Percentiles rank a stretch among this genome's conserved stretches.
phyloP scores from a whole-genome alignment of 1,139 yeast genomes.

The Lodderomyces parapsilosis region DNA sequence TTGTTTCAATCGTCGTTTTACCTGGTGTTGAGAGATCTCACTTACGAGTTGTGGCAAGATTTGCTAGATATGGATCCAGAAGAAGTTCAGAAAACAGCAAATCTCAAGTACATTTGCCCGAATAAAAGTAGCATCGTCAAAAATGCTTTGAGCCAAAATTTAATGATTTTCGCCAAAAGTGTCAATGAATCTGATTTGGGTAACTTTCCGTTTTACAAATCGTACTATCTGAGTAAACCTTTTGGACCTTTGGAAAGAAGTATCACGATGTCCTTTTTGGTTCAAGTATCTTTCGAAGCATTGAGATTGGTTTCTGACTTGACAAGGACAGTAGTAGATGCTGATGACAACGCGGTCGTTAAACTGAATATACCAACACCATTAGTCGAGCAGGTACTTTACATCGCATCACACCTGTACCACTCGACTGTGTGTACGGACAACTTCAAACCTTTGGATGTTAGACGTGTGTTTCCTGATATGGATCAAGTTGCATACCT shows the following conservation, averaged over 20 bases:
- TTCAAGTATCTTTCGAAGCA: slow-evolving; percentile 40
- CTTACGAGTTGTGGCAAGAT: slow-evolving; percentile 21
- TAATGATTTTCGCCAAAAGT: slow-evolving; percentile 41
- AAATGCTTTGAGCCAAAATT: slow-evolving; percentile 39
- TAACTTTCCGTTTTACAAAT: slow-evolving; percentile 23
- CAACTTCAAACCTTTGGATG: slow-evolving; percentile 40
- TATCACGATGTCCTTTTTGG: slow-evolving; percentile 31
- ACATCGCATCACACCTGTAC: slow-evolving; percentile 33
- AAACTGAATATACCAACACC: slow-evolving; percentile 23
- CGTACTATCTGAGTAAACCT: slow-evolving; percentile 27
- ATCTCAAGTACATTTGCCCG: slow-evolving; percentile 37
- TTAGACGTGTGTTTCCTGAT: slow-evolving; percentile 52
- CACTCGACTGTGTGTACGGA: slow-evolving; percentile 27
- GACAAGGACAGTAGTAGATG: slow-evolving; percentile 22
- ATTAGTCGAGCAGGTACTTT: slow-evolving; percentile 37
- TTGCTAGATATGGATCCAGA: slow-evolving; percentile 20
- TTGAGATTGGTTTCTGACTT: slow-evolving; percentile 33
- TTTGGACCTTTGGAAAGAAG: slow-evolving; percentile 19
- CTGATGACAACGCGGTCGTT: slow-evolving; percentile 4
- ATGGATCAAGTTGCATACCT: slow-evolving; percentile 50
- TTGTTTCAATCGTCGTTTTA: slow-evolving; percentile 51
- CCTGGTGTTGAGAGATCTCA: slow-evolving; percentile 22
- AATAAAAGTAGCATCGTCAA: slow-evolving; percentile 36
- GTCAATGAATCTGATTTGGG: slow-evolving; percentile 27
- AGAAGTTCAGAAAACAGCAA: slow-evolving; percentile 26